phyloP scores from a whole-genome alignment of 805 yeast genomes.

The Danielia oregonensis region DNA sequence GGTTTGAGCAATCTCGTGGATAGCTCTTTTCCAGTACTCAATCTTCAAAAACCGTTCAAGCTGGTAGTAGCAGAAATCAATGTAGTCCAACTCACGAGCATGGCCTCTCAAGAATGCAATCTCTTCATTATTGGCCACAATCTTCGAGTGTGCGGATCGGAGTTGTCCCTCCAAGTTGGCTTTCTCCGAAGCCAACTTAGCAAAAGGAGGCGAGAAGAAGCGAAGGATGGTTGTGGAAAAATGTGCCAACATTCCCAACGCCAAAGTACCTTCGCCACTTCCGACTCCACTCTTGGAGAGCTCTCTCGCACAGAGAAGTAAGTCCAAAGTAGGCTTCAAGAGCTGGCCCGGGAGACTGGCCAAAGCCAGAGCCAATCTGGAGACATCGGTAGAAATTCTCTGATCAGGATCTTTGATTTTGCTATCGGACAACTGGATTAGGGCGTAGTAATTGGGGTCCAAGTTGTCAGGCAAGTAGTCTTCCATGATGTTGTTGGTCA shows the following conservation, averaged over 20 bases:
- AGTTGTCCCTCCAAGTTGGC: conserved; percentile 83
- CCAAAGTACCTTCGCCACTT: conserved; percentile 73
- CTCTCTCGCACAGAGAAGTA: conserved; percentile 75
- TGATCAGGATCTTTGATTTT: conserved; percentile 75
- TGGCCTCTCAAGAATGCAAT: conserved; percentile 84
- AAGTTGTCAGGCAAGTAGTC: conserved; percentile 68
- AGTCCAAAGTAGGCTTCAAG: conserved; percentile 77
- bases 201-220: conserved; percentile 85
- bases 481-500: conserved; percentile 62
- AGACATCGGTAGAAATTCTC: conserved; percentile 75
- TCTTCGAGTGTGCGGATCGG: conserved; percentile 75
- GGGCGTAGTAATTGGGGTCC: conserved; percentile 69
- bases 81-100: conserved; percentile 65
- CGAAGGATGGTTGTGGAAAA: conserved; percentile 70
- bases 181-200: conserved; percentile 68
- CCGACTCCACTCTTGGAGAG: conserved; percentile 62
- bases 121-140: conserved; percentile 78
- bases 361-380: conserved; percentile 66
- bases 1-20: conserved; percentile 81
- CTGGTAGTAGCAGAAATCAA: conserved; percentile 79
- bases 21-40: conserved; percentile 70
- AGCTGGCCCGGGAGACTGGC: conserved; percentile 78
- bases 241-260: conserved; percentile 77
- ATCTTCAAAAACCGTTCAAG: conserved; percentile 72
- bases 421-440: conserved; percentile 54